Evolutionary conservation across 495 filamentous ascomycete species (phyloP).

Genomic region (Hypoxylon trugodes): DNA sequence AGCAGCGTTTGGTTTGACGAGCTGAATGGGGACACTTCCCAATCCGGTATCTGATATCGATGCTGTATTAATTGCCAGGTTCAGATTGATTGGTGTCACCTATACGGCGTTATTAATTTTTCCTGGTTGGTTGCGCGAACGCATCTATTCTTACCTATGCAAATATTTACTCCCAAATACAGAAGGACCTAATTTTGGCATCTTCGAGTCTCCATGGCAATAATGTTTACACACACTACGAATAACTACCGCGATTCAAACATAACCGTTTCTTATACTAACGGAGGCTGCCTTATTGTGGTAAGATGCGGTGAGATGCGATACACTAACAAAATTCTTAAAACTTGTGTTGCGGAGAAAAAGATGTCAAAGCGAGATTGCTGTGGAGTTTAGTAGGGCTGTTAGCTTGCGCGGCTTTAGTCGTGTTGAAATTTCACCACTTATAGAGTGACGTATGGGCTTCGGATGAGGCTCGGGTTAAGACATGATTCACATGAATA

Average conservation of each 20-base stretch:
- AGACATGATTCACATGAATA: slow-evolving; percentile 4
- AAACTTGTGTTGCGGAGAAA: slow-evolving; percentile 21
- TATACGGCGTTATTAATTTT: neutral
- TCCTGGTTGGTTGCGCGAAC: neutral
- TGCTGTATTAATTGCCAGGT: neutral
- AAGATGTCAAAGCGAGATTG: slow-evolving; percentile 29
- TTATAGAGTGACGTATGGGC: slow-evolving; percentile 4
- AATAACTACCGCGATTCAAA: neutral
- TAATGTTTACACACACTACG: neutral
- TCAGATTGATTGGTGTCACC: no score
- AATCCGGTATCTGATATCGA: no score
- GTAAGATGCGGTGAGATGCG: neutral
- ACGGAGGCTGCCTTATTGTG: neutral
- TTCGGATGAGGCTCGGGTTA: slow-evolving; percentile 13
- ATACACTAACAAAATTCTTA: slow-evolving; percentile 15
- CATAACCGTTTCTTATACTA: neutral
- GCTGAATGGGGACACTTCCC: no score
- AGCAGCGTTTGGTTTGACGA: neutral
- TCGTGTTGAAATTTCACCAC: slow-evolving; percentile 22
- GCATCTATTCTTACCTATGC: neutral
- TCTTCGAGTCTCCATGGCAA: no score
- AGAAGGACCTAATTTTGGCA: no score
- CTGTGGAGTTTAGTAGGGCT: slow-evolving; percentile 26
- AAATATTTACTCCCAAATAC: neutral
- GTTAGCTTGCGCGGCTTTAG: slow-evolving; percentile 8